phyloP scores from a whole-genome alignment of 1,139 yeast genomes.

The Taiozyma onychis region DNA sequence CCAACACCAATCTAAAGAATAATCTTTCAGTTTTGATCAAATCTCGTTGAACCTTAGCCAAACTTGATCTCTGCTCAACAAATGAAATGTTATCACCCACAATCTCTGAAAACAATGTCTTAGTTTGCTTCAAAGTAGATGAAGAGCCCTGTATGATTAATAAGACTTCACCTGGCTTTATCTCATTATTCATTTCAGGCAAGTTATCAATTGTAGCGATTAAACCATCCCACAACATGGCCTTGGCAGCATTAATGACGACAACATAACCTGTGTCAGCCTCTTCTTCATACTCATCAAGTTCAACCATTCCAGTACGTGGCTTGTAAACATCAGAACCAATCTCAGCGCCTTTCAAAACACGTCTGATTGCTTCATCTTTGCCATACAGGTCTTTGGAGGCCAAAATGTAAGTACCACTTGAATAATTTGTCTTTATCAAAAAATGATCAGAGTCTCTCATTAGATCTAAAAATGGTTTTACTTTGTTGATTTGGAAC shows the following conservation, averaged over 20 bases:
- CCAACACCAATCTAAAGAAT: conserved; percentile 64
- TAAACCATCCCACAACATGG: conserved; percentile 88
- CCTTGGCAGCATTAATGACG: conserved; percentile 75
- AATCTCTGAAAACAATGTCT: conserved; percentile 42
- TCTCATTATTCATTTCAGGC: conserved; percentile 31
- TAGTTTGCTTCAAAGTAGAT: conserved; percentile 38
- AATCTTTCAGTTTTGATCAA: conserved; percentile 60
- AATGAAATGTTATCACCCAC: conserved; percentile 48
- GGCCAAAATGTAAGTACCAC: conserved; percentile 45
- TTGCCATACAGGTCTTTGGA: conserved; percentile 32
- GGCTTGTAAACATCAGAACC: conserved; percentile 29
- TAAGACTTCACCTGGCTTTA: conserved; percentile 66
- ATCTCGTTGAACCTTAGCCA: conserved; percentile 71
- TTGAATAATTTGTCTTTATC: conserved; percentile 67
- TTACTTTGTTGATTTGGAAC: conserved; percentile 56
- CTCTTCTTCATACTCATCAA: conserved; percentile 27
- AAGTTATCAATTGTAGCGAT: conserved; percentile 51
- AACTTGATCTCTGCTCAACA: conserved; percentile 63
- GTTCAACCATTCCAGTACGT: conserved; percentile 10
- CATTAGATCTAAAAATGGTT: conserved; percentile 50
- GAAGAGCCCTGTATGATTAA: conserved; percentile 64
- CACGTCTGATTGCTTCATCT: conserved; percentile 30
- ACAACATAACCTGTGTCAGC: conserved; percentile 56
- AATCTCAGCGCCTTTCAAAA: conserved; percentile 30
- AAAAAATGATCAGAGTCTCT: conserved; percentile 69